A percentile compares a stretch with the other conserved stretches of the same genome.
Evolutionary conservation across 495 filamentous ascomycete species (phyloP).

Genomic region (Friedmanniomyces simplex): DNA sequence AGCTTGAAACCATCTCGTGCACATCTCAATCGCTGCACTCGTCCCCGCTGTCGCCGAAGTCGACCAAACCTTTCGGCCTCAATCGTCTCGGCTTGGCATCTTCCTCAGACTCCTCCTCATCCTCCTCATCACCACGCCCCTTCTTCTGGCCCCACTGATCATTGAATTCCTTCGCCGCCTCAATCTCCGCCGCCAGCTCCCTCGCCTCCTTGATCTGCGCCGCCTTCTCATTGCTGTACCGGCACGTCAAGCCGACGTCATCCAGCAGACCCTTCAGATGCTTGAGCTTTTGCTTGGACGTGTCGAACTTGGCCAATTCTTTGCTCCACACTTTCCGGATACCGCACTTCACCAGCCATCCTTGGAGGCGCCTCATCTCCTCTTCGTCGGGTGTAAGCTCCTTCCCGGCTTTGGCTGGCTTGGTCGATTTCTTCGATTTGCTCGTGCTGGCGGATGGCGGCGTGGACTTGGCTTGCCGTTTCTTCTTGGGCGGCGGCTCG

Average conservation of each 20-base stretch:
- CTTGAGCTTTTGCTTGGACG: conserved; percentile 65
- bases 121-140: conserved; percentile 34
- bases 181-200: conserved; percentile 72
- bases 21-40: conserved; percentile 42
- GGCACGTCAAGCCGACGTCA: conserved; percentile 76
- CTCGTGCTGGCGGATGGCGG: conserved; percentile 22
- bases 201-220: conserved; percentile 72
- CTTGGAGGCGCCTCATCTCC: conserved; percentile 85
- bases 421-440: conserved; percentile 11
- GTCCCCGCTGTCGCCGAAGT: conserved; percentile 44
- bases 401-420: conserved; percentile 25
- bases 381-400: conserved; percentile 57
- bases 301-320: conserved; percentile 67
- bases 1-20: not conserved
- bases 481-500: conserved; percentile 46
- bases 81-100: conserved; percentile 24
- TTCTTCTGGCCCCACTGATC: conserved; percentile 59
- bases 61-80: conserved; percentile 36
- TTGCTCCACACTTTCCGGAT: conserved; percentile 85
- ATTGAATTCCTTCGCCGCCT: conserved; percentile 67
- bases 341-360: conserved; percentile 81
- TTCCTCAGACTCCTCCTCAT: conserved; percentile 31
- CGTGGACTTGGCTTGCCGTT: conserved; percentile 31
- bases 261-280: conserved; percentile 69
- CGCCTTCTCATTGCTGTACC: conserved; percentile 75